Conservation (phyloP, 2,329 filamentous ascomycete species). For the Venturia effusa region DNA sequence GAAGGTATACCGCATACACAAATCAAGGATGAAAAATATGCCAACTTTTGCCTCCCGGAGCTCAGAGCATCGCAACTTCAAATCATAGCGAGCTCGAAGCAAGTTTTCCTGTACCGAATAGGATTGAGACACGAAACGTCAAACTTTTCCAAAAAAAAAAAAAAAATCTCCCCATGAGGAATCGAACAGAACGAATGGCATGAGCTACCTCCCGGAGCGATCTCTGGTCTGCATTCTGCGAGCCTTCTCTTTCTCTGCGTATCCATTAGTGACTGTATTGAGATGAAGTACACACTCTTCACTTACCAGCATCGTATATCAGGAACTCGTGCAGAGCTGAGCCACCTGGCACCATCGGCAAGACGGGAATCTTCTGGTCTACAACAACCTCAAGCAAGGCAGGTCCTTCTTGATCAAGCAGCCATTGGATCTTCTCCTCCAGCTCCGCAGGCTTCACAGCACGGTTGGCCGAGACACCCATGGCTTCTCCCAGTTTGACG, state of each 20-base stretch:
- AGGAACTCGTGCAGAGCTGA: constrained; percentile 86
- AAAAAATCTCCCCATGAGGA: neutral
- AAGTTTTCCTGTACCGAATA: neutral
- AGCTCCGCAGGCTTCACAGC: constrained; percentile 67
- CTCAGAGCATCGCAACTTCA: neutral
- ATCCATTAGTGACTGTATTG: constrained; percentile 5
- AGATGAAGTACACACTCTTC: constrained; percentile 10
- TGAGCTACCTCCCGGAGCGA: constrained; percentile 23
- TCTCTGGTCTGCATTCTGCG: constrained; percentile 25
- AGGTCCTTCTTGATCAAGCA: constrained; percentile 77
- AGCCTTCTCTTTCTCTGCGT: constrained; percentile 27
- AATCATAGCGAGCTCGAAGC: neutral
- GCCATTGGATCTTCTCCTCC: constrained; percentile 69
- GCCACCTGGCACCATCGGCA: constrained; percentile 92
- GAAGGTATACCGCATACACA: neutral
- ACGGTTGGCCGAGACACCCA: constrained; percentile 70
- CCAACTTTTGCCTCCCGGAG: neutral
- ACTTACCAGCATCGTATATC: constrained; percentile 68
- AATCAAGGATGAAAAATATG: neutral
- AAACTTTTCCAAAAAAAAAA: neutral
- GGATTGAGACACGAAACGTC: neutral
- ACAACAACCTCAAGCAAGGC: constrained; percentile 86
- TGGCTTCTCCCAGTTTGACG: constrained; percentile 82
- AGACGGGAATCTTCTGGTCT: constrained; percentile 82
- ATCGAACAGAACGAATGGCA: neutral